Conservation (phyloP, 1,284 basidiomycete genomes). For the Lignosus rhinocerotis region DNA sequence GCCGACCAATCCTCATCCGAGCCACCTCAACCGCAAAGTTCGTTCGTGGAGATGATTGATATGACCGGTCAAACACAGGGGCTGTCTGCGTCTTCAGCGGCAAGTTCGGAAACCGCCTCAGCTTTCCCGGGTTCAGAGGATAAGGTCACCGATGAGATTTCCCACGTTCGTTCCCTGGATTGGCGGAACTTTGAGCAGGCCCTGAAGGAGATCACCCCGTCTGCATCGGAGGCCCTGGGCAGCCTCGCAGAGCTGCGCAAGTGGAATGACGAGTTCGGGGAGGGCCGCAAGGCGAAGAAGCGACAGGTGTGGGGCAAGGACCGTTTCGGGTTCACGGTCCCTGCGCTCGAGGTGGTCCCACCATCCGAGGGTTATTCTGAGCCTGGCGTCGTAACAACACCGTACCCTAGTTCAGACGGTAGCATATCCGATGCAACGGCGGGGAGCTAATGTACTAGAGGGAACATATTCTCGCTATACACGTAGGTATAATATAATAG, state of each 20-base stretch:
- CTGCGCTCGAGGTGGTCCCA: constrained; percentile 23
- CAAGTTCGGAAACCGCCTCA: not conserved
- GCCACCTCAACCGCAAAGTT: not conserved
- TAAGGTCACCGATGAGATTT: constrained; percentile 1
- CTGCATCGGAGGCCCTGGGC: constrained; percentile 79
- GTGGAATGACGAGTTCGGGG: constrained; percentile 93
- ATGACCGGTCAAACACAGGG: not conserved
- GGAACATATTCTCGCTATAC: constrained; percentile 13
- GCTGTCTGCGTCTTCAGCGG: constrained; percentile 2
- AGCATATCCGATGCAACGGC: constrained; percentile 7
- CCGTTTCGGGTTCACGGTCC: constrained; percentile 62
- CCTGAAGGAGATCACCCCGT: constrained; percentile 84
- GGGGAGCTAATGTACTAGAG: constrained; percentile 11
- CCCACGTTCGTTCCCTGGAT: constrained; percentile 43
- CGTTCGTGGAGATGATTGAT: not conserved
- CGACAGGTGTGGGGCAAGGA: constrained; percentile 75
- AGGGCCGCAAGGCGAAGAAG: constrained; percentile 64
- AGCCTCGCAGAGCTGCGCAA: constrained; percentile 80
- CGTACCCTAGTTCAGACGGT: constrained; percentile 1
- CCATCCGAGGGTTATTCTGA: constrained; percentile 41
- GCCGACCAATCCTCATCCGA: constrained; percentile 5
- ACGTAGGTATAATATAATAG: constrained; percentile 23
- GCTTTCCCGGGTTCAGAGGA: constrained; percentile 5
- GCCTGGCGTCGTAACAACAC: constrained; percentile 33
- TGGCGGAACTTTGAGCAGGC: constrained; percentile 78